Conservation (phyloP, 768 basidiomycete genomes). For the Mycena crocata region DNA sequence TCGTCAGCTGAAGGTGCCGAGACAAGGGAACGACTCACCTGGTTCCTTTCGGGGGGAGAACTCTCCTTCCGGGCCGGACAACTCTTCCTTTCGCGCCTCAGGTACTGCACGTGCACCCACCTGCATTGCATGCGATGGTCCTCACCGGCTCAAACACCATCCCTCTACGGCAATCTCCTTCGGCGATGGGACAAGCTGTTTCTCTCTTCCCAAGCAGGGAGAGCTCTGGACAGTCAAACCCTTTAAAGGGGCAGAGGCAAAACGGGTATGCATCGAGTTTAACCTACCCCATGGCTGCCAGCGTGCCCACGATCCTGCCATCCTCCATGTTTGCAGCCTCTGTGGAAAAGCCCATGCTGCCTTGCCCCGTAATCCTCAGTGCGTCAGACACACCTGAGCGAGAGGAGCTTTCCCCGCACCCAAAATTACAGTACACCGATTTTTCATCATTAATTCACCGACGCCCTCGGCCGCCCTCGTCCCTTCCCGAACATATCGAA, state of each 20-base stretch:
- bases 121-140: conserved; percentile 38
- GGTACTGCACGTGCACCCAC: background rate
- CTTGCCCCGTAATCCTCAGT: conserved; percentile 32
- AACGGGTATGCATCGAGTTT: conserved; percentile 37
- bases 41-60: conserved; percentile 4
- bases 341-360: conserved; percentile 44
- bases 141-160: conserved; percentile 35
- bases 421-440: conserved; percentile 13
- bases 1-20: background rate
- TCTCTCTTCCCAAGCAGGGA: conserved; percentile 13
- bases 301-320: conserved; percentile 21
- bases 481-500: conserved; percentile 10
- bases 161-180: conserved; percentile 13
- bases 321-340: conserved; percentile 45
- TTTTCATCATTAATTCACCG: conserved; percentile 32
- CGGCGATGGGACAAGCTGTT: conserved; percentile 21
- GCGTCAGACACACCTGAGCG: background rate
- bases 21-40: background rate
- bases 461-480: conserved; percentile 19
- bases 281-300: conserved; percentile 31
- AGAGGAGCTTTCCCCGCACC: background rate
- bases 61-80: background rate
- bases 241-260: conserved; percentile 1
- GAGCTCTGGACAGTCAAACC: conserved; percentile 25
- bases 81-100: background rate